A percentile compares a stretch with the other conserved stretches of the same genome.
Conservation (phyloP, 2,329 filamentous ascomycete species). For the Trichophyton mentagrophytes region DNA sequence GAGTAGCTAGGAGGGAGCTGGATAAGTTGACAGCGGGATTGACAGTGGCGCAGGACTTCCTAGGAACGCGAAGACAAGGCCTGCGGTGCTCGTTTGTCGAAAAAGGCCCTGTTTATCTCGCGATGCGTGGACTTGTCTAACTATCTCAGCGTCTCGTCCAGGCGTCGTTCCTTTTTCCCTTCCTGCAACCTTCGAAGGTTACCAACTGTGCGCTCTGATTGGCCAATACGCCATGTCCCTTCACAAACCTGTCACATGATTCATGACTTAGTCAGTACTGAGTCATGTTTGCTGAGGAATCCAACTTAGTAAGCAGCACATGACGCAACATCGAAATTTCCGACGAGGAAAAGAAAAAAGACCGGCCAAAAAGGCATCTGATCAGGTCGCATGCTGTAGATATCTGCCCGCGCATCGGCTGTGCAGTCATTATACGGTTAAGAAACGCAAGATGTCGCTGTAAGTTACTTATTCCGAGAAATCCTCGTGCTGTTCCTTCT, state of each 20-base stretch:
- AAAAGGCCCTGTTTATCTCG: background rate
- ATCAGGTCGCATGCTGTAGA: background rate
- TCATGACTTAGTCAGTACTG: background rate
- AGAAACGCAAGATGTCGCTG: conserved; percentile 9
- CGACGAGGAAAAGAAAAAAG: background rate
- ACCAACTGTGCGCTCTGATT: background rate
- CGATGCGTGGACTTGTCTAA: background rate
- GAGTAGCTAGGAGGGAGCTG: background rate
- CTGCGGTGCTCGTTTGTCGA: background rate
- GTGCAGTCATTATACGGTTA: background rate
- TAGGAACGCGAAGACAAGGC: background rate
- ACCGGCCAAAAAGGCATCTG: background rate
- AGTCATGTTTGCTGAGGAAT: background rate
- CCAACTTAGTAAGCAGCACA: background rate
- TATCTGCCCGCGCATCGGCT: background rate
- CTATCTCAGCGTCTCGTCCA: background rate
- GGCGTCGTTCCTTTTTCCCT: background rate
- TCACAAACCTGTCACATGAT: background rate
- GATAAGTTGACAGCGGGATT: background rate
- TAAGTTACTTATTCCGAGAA: background rate
- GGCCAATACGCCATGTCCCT: background rate
- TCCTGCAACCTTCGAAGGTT: background rate
- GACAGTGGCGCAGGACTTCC: background rate
- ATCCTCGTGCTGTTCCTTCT: background rate
- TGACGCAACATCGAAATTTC: conserved; percentile 1